Conservation (phyloP, 192 early-diverging fungal species). For the Funneliformis geosporum region DNA sequence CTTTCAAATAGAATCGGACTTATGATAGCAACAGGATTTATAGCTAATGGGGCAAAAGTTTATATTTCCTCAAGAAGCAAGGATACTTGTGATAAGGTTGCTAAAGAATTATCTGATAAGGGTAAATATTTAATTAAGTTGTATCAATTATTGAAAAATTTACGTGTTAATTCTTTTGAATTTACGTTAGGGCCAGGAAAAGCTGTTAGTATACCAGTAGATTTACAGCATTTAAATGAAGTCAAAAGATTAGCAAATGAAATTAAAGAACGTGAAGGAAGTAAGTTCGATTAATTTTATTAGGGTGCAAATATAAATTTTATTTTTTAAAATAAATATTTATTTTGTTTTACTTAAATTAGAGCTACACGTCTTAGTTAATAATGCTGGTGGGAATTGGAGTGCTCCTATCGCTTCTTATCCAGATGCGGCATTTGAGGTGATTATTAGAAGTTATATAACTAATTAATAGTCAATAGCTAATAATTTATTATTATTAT, state of each 20-base stretch:
- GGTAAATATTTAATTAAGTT: neutral
- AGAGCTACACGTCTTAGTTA: constrained; percentile 82
- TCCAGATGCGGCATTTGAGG: constrained; percentile 27
- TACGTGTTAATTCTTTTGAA: neutral
- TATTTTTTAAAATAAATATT: neutral
- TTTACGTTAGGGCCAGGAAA: constrained; percentile 58
- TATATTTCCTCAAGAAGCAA: constrained; percentile 78
- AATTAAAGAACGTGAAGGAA: constrained; percentile 45
- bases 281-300: neutral
- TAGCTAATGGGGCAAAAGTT: constrained; percentile 86
- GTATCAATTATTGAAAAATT: neutral
- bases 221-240: constrained; percentile 51
- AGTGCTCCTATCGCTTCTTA: constrained; percentile 4
- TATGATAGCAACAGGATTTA: constrained; percentile 68
- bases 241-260: constrained; percentile 45
- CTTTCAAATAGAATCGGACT: constrained; percentile 46
- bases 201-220: constrained; percentile 69
- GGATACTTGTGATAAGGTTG: constrained; percentile 21
- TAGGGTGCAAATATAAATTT: too few relatives aligned
- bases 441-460: neutral
- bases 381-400: constrained; percentile 76
- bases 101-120: constrained; percentile 15
- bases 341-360: neutral
- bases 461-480: neutral
- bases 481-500: neutral